These are phyloP conservation scores for Globisporangium nunn DNA, from an alignment of 352 stramenopile species.

Conservation along the genomic window DNA sequence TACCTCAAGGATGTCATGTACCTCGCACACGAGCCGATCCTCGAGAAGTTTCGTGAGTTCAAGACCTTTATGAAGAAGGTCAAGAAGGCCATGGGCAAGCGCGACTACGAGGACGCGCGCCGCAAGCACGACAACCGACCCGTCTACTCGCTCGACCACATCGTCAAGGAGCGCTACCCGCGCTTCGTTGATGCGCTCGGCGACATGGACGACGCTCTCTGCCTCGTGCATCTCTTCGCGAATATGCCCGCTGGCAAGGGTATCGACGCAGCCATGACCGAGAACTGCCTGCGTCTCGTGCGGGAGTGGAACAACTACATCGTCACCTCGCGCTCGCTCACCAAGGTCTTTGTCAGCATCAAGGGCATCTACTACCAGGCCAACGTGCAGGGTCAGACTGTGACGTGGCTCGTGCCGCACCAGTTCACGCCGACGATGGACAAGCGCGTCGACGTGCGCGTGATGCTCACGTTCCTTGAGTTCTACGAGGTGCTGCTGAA, in stretches of 20 bases:
- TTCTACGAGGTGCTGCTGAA: slow-evolving; percentile 98
- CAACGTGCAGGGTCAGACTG: slow-evolving; percentile 85
- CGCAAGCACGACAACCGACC: slow-evolving; percentile 86
- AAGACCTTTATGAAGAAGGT: slow-evolving; percentile 99
- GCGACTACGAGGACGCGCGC: slow-evolving; percentile 73
- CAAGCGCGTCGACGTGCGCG: slow-evolving; percentile 96
- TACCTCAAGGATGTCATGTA: slow-evolving; percentile 99
- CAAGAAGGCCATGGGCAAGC: slow-evolving; percentile 81
- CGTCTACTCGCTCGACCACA: slow-evolving; percentile 95
- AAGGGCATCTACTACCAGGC: slow-evolving; percentile 99
- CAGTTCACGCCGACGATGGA: slow-evolving; percentile 96
- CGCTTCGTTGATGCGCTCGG: slow-evolving; percentile 94
- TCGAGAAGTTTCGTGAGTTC: slow-evolving; percentile 97
- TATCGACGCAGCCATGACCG: slow-evolving; percentile 84
- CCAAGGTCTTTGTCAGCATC: slow-evolving; percentile 98
- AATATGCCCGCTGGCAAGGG: slow-evolving; percentile 89
- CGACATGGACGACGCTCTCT: slow-evolving; percentile 99
- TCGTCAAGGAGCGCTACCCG: slow-evolving; percentile 98
- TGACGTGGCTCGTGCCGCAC: slow-evolving; percentile 98
- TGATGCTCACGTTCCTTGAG: slow-evolving; percentile 99
- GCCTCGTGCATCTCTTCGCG: slow-evolving; percentile 96
- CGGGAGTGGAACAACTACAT: slow-evolving; percentile 97
- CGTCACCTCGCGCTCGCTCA: slow-evolving; percentile 84
- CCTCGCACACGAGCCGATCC: slow-evolving; percentile 95
- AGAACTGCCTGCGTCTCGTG: slow-evolving; percentile 89